Evolutionary conservation across 176 grass and related monocot species (phyloP), one percentile per base, ranked within the genome.

Genomic region (Musa troglodytarum): DNA sequence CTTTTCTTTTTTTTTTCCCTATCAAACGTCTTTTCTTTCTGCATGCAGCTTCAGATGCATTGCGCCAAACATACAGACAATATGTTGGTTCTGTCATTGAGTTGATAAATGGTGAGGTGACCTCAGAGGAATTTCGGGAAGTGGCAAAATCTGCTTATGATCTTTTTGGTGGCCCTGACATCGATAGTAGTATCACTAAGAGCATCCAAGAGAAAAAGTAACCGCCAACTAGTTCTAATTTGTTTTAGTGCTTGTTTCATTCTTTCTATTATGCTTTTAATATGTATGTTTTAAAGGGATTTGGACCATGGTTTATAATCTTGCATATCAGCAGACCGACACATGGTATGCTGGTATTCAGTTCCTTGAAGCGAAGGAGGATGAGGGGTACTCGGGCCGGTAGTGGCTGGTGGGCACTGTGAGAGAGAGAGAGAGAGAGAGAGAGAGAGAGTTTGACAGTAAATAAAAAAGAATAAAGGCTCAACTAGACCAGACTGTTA

Each of bases 21-120:
- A 11, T 57, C 54, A 57, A 19, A 20, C 19, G n/a, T 16, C 21
- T 73, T 54, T 56, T 57, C 22, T 16, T 64, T 82, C 20, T 61
- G 65, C 29, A 53, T 71, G 51, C 89, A 97, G 94, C 90, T 67
- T 76, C 94, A 52, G 88, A 80, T 74, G 90, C 90, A 29, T 73
- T 97, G 63, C 81, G 83, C 24, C 94, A 93, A 86, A 75, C 86
- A 52, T 97, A 90, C 73, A 97, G 78, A 68, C 94, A 97, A 56
- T 97, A 83, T 83, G 82, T 97, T 1, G 86, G 85, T 56, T 84
- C 83, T 2, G 80, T 97, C 52, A 86, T 85, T 72, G 90, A 97
- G 75, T 52, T 92, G 79, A 63, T 97, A 83, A 92, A 93, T 64
- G 88, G 86, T 63, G 90, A 93, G 75, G 88, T 87, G 34, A 75